Evolutionary conservation across 1,284 basidiomycete genomes (phyloP).

Genomic region (Macrocystidia cucumis): DNA sequence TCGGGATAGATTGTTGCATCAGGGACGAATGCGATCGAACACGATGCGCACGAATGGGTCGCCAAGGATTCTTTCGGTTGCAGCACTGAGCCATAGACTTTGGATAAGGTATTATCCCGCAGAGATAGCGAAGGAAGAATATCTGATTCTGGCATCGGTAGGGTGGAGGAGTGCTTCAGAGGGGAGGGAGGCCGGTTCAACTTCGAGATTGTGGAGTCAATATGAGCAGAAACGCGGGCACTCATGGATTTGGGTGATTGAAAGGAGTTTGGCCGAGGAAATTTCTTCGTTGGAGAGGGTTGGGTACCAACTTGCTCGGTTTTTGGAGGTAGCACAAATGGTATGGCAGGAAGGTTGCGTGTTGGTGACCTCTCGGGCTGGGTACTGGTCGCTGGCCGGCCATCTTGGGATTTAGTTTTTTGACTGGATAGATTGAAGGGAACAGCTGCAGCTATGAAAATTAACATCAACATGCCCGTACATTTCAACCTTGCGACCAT

Average conservation of each 20-base stretch:
- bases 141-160: constrained; percentile 40
- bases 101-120: constrained; percentile 55
- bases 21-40: constrained; percentile 57
- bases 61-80: constrained; percentile 68
- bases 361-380: constrained; percentile 37
- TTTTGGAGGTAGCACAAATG: constrained; percentile 7
- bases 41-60: constrained; percentile 61
- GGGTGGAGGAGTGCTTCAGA: constrained; percentile 39
- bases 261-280: constrained; percentile 38
- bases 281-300: constrained; percentile 31
- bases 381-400: constrained; percentile 73
- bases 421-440: constrained; percentile 48
- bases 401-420: constrained; percentile 41
- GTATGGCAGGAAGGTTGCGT: no score
- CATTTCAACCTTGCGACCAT: constrained; percentile 3
- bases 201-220: constrained; percentile 38
- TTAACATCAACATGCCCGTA: constrained; percentile 5
- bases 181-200: constrained; percentile 41
- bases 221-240: constrained; percentile 49
- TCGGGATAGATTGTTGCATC: constrained; percentile 81
- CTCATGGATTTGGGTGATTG: constrained; percentile 26
- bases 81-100: constrained; percentile 75
- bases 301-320: constrained; percentile 2
- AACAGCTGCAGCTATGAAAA: constrained; percentile 51
- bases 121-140: constrained; percentile 51